Evolutionary conservation across 2,329 filamentous ascomycete genomes (phyloP), one percentile per base, ranked within the genome.

Genomic region (Ramularia collo-cygni): DNA sequence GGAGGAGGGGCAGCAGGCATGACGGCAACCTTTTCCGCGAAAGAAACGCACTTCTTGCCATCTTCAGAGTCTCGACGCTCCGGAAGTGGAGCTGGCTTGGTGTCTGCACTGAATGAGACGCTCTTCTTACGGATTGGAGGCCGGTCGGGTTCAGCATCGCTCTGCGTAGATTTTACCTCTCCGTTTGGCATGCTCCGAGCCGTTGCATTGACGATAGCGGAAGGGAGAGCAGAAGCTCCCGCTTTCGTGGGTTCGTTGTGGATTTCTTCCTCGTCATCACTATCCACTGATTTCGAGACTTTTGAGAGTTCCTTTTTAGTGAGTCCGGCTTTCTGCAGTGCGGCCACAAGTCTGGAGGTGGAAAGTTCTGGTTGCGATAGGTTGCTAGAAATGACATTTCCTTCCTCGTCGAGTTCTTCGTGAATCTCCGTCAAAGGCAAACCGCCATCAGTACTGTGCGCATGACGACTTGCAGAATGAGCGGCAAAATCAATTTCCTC

Each of bases 341-440:
- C 76, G 36, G 90, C 79, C 12, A 84, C 61, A 3, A 95, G 69
- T 50, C 84, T 76, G 7, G 78, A 70, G 13, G 83, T 76, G 10
- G 74, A 68, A 37, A 82, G 76, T 5, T 81, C 82, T 0, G 87
- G 83, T n/a, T 65, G 62, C 3, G 58, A 59, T 16, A 70, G 51
- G 2, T 58, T 64, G 49, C 64, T 66, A 2, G 67, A 84, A 35
- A 95, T 64, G 3, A 96, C 75, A 55, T 94, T 92, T 40, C 81
- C 92, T 8, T 94, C 77, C 7, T 95, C 89, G 57, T 96, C 92
- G 16, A 96, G 70, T 65, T 94, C 79, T 64, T 98, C 92, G 39
- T 87, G 71, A 50, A 98, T 96, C 54, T 96, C 92, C 21, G 84
- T 89, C 43, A 96, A 76, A 0, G 88, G 85, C 37, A 88, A 68